phyloP scores from a whole-genome alignment of 768 basidiomycete genomes.

The Lactarius akahatsu region DNA sequence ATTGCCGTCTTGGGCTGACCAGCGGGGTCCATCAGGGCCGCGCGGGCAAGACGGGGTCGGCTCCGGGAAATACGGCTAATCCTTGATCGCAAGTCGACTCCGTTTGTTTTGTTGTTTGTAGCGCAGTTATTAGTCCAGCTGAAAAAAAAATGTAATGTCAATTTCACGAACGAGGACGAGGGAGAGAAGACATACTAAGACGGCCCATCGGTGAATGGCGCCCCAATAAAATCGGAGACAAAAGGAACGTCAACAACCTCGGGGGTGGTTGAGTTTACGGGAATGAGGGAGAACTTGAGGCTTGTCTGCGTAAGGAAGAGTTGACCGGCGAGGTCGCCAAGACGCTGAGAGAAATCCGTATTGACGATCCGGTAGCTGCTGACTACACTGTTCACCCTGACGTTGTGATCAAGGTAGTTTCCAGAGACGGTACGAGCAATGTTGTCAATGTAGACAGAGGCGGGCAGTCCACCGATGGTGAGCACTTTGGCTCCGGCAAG shows the following conservation, averaged over 20 bases:
- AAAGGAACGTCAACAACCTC: constrained; percentile 56
- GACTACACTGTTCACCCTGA: constrained; percentile 62
- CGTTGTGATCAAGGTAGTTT: constrained; percentile 61
- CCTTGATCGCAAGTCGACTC: constrained; percentile 42
- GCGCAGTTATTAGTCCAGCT: constrained; percentile 64
- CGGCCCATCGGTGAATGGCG: constrained; percentile 48
- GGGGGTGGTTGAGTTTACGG: constrained; percentile 44
- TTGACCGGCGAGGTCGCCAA: constrained; percentile 58
- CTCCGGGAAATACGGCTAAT: background rate
- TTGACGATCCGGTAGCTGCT: constrained; percentile 50
- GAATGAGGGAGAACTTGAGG: constrained; percentile 49
- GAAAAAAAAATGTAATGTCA: constrained; percentile 5
- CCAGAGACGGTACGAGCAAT: constrained; percentile 60
- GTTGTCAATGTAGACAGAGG: constrained; percentile 55
- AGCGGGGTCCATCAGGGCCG: background rate
- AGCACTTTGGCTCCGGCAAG: constrained; percentile 61
- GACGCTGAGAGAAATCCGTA: constrained; percentile 53
- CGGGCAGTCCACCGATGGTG: constrained; percentile 51
- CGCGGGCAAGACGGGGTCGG: constrained; percentile 37
- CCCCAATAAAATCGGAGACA: constrained; percentile 48
- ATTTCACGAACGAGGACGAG: background rate
- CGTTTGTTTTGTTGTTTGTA: constrained; percentile 50
- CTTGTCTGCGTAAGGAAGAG: constrained; percentile 46
- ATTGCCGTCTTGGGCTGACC: constrained; percentile 37
- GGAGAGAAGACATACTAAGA: constrained; percentile 46